Evolutionary conservation across 2,329 filamentous ascomycete species (phyloP), one percentile per base, ranked within the genome.

Genomic region (Ophiostoma ips): DNA sequence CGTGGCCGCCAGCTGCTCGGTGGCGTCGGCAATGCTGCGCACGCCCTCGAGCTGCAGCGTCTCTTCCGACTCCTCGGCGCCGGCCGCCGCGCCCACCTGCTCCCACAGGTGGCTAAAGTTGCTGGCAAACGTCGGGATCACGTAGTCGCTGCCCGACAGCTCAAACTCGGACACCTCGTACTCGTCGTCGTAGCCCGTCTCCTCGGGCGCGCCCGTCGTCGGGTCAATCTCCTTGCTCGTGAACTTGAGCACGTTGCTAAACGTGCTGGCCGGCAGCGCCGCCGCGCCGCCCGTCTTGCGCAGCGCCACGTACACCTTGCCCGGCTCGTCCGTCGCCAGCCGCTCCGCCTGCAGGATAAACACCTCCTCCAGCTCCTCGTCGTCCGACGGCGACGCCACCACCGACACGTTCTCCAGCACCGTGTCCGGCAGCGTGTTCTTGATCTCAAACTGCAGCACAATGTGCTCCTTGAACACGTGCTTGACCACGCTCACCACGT

Each of bases 141-240:
- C 81, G 66, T 95, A 98, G 66, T 98, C 92, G 58, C 87, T 88
- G 52, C 90, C 92, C 16, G 80, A 77, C 53, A 98, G 78, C 55
- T 95, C 89, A 54, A 96, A 80, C 63, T 95, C 88, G 55, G 92
- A 87, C 53, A 96, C 84, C 68, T 95, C 87, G 63, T 98, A 98
- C 69, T 98, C 92, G 61, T 98, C 92, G 49, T 96, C 90, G 65
- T 96, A 96, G 43, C 92, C 92, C 44, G 71, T 76, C 15, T 94
- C 88, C 65, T 98, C 92, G 1, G 90, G 86, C 67, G 95, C 88
- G 57, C 81, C 79, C n/a, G 87, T 95, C 24, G 84, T 84, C 6
- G 92, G 92, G 60, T 98, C 92, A 57, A 98, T 92, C 68, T 98
- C 92, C 70, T 95, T 96, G 72, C 84, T 92, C 16, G 88, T 95